phyloP scores from a whole-genome alignment of 1,139 yeast species.

The Geotrichum candidum region DNA sequence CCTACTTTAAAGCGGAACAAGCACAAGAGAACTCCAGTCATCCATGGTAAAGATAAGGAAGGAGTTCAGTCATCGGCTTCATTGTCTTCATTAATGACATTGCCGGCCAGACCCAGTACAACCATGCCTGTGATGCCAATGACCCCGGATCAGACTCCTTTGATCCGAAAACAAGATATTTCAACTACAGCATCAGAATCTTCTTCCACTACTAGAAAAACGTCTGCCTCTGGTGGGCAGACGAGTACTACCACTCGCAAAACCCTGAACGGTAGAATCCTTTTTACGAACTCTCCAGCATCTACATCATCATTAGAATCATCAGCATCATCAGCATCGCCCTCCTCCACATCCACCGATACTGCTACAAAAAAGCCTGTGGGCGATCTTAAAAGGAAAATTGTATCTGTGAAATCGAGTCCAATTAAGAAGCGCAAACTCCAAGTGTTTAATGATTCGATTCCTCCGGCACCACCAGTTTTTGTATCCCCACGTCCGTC shows the following conservation, averaged over 20 bases:
- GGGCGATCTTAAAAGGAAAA: not conserved
- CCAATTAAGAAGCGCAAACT: not conserved
- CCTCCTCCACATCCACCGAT: not conserved
- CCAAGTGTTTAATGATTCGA: constrained; percentile 2
- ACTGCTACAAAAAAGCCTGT: not conserved
- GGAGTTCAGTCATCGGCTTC: not conserved
- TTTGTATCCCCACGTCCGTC: not conserved
- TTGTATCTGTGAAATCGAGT: not conserved
- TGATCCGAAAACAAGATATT: constrained; percentile 13
- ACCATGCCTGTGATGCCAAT: constrained; percentile 12
- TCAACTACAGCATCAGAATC: constrained; percentile 20
- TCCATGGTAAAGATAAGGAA: not conserved
- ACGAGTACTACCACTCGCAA: not conserved
- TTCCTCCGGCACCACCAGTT: not conserved
- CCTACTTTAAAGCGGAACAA: not conserved
- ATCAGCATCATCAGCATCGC: not conserved
- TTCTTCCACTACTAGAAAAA: not conserved
- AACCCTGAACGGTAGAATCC: not conserved
- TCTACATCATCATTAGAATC: not conserved
- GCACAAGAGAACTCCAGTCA: not conserved
- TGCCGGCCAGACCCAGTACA: not conserved
- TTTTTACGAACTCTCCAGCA: not conserved
- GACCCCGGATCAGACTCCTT: constrained; percentile 20
- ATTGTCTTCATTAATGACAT: not conserved
- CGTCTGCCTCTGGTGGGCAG: not conserved